Evolutionary conservation across 306 rosid genomes (phyloP), one percentile per base, ranked within the genome.

Genomic region (Hippophae rhamnoides): DNA sequence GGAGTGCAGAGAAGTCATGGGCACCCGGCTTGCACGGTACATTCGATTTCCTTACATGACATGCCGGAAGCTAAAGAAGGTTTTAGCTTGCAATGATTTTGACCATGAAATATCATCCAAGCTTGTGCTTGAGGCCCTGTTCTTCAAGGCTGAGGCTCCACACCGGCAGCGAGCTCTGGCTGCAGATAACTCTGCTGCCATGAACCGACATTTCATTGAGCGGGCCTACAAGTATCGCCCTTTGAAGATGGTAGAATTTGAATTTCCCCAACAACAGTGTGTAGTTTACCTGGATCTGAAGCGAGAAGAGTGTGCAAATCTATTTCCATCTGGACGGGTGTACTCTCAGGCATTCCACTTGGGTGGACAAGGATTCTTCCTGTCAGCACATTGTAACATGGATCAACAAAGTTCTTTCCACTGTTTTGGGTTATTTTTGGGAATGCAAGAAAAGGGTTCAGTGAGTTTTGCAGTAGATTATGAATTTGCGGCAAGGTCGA

Each of bases 381-480:
- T 93, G 2, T 93, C 99, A 12, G 97, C 99, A 1, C 99, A 93
- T 71, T 93, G 99, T 78, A 88, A 93, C 83, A 88, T 93, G 99
- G 97, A 93, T 75, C 99, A 93, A 69, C 95, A 88, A 63, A 80
- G 90, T 61, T 84, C 97, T 42, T 88, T 86, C 80, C 95, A 88
- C 54, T 93, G 99, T 75, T 93, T 93, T 57, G 99, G 99, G 43
- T 80, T 93, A 26, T 93, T 93, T 63, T 31, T 93, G 58, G 99
- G 99, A 71, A 93, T 93, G 99, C 99, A 93, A 76, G 97, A 93
- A 66, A 93, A 82, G 64, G 97, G 99, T 9, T 93, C 99, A 0
- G 90, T 88, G 12, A 82, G 90, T 68, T 89, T 93, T 67, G 85
- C 99, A 0, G 95, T 93, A 47, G 97, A 93, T 76, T 93, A 93